phyloP scores from a whole-genome alignment of 352 stramenopile species.

The Poterioochromonas sp. region DNA sequence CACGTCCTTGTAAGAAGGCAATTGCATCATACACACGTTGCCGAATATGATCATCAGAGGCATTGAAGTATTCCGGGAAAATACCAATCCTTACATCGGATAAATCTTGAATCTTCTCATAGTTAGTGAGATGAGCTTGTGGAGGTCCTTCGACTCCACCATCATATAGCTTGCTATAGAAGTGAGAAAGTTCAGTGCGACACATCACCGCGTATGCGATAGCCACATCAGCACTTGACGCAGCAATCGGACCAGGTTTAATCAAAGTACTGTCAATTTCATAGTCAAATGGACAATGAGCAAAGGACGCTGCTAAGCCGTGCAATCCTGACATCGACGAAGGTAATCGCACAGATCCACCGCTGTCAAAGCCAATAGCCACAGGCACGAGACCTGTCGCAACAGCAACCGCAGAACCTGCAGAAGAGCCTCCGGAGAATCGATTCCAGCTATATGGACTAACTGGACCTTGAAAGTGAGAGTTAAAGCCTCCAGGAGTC shows the following conservation, averaged over 20 bases:
- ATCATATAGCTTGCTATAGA: conserved; percentile 55
- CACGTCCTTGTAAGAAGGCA: conserved; percentile 47
- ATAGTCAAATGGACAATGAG: conserved; percentile 56
- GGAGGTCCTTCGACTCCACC: conserved; percentile 38
- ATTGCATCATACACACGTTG: conserved; percentile 51
- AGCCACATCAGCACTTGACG: conserved; percentile 62
- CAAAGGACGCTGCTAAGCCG: conserved; percentile 72
- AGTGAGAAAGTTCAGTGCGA: conserved; percentile 47
- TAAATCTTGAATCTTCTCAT: conserved; percentile 42
- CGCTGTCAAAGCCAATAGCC: conserved; percentile 68
- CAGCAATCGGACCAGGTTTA: conserved; percentile 66
- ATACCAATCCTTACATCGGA: conserved; percentile 62
- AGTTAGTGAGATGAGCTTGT: conserved; percentile 36
- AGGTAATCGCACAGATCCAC: conserved; percentile 78
- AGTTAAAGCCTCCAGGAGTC: conserved; percentile 45
- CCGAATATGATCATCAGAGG: conserved; percentile 57
- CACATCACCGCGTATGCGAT: conserved; percentile 71
- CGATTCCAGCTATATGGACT: conserved; percentile 71
- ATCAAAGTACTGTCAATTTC: conserved; percentile 55
- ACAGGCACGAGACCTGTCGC: conserved; percentile 70
- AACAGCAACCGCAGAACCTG: conserved; percentile 73
- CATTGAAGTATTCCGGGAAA: conserved; percentile 60
- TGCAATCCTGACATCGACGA: conserved; percentile 69
- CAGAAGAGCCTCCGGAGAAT: conserved; percentile 75
- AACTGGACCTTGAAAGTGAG: conserved; percentile 40